Evolutionary conservation across 169 alveolate genomes (phyloP), one percentile per base, ranked within the genome.

Genomic region (Cryptosporidium felis): DNA sequence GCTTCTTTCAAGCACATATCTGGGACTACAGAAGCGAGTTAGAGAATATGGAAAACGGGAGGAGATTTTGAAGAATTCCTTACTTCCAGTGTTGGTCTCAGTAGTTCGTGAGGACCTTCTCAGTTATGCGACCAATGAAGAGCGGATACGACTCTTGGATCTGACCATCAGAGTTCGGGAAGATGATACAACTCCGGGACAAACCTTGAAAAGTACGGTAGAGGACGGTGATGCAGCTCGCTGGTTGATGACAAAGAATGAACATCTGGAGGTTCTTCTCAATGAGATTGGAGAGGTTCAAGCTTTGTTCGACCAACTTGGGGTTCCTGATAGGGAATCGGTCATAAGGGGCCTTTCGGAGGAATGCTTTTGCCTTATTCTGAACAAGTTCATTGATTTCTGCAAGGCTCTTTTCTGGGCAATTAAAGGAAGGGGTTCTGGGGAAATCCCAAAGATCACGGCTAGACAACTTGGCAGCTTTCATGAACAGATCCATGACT

Each of bases 321-420:
- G 34, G 5, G 32, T 44, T 44, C 14, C 59, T 9, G 61, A 65
- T 14, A 65, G 23, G 53, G 23, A 60, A 3, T 40, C 38, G 2
- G 49, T 49, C 5, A 44, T 65, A 12, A 21, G 38, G 9, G 10
- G 41, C 21, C 26, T 65, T 2, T 65, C 81, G 8, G 59, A 65
- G 9, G 36, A 34, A 6, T 65, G 81, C 59, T 56, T 74, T 10
- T 9, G 16, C 0, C 41, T 53, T 5, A 16, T 34, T 28, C 8
- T 74, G n/a, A 38, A 51, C 47, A 53, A 74, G 44, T 74, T 51
- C 16, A 46, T 65, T 36, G 47, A 49, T 14, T 65, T 65, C n/a
- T 28, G 38, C 32, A 65, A 45, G 21, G 16, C 21, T 30, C 47
- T 65, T 16, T 26, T 65, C 8, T 74, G 85, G 85, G 51, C 85